phyloP scores from a whole-genome alignment of 192 early-diverging fungal species.

The Dimargaris xerosporica region DNA sequence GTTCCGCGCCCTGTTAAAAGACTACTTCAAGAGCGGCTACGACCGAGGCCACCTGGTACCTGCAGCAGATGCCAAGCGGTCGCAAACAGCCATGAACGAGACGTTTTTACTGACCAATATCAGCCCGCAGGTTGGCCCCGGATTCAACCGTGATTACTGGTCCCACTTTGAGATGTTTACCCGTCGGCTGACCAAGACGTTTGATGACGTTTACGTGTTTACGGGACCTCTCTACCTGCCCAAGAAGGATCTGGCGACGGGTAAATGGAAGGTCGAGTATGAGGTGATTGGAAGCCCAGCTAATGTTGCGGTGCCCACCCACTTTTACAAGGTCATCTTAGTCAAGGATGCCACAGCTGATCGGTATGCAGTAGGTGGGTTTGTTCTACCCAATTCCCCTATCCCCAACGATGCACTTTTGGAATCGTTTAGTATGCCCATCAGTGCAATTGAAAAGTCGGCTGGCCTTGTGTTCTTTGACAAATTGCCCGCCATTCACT shows the following conservation, averaged over 20 bases:
- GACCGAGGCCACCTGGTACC: constrained; percentile 90
- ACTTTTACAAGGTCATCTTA: constrained; percentile 85
- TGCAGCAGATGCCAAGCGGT: constrained; percentile 67
- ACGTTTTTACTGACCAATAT: constrained; percentile 76
- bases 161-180: constrained; percentile 72
- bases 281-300: constrained; percentile 80
- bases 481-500: constrained; percentile 28
- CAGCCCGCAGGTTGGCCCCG: constrained; percentile 63
- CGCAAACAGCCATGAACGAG: constrained; percentile 61
- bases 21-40: constrained; percentile 70
- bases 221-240: constrained; percentile 83
- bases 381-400: constrained; percentile 70
- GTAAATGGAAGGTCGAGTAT: constrained; percentile 65
- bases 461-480: constrained; percentile 58
- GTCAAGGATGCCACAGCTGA: constrained; percentile 31
- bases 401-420: constrained; percentile 52
- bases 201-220: constrained; percentile 71
- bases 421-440: constrained; percentile 46
- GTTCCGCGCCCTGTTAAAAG: constrained; percentile 59
- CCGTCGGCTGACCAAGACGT: constrained; percentile 47
- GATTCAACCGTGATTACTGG: constrained; percentile 93
- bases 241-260: constrained; percentile 38
- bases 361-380: constrained; percentile 40
- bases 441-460: constrained; percentile 57
- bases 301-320: constrained; percentile 79